Conservation (phyloP, 106 monocot species). For the Iris macrosiphon region DNA sequence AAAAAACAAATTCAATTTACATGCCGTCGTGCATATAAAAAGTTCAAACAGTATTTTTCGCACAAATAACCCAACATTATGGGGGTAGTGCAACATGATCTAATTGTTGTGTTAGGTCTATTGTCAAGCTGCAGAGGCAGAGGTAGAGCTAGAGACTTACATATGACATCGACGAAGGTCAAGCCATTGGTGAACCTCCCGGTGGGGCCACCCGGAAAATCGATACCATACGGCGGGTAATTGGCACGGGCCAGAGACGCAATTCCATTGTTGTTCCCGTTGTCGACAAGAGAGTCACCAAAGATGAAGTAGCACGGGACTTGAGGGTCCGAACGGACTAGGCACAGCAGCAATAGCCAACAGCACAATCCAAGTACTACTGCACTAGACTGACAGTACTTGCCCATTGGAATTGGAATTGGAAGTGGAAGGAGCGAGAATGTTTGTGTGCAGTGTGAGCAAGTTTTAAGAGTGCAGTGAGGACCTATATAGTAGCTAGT, state of each 20-base stretch:
- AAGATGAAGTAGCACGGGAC: conserved; percentile 91
- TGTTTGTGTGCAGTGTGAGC: not conserved
- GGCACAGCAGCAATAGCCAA: not conserved
- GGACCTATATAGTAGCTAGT: conserved; percentile 1
- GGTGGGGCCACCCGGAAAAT: conserved; percentile 64
- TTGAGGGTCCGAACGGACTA: conserved; percentile 35
- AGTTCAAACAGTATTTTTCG: not conserved
- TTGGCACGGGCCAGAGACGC: conserved; percentile 73
- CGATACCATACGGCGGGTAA: conserved; percentile 86
- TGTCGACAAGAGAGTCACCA: conserved; percentile 93
- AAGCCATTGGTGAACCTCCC: conserved; percentile 85
- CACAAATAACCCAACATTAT: too few species aligned
- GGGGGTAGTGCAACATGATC: too few species aligned
- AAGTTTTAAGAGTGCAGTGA: not conserved
- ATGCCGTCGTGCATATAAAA: too few species aligned
- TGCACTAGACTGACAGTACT: not conserved
- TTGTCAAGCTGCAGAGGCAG: too few species aligned
- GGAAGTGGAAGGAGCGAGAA: not conserved
- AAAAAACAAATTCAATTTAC: too few species aligned
- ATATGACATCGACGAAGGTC: conserved; percentile 75
- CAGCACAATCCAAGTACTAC: not conserved
- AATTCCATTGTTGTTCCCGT: conserved; percentile 89
- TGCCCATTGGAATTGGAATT: conserved; percentile 1
- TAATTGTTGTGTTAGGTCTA: too few species aligned
- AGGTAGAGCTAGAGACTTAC: conserved; percentile 16